Base-by-base conservation (phyloP, 352 stramenopile species). In the Blastocystis sp. region DNA sequence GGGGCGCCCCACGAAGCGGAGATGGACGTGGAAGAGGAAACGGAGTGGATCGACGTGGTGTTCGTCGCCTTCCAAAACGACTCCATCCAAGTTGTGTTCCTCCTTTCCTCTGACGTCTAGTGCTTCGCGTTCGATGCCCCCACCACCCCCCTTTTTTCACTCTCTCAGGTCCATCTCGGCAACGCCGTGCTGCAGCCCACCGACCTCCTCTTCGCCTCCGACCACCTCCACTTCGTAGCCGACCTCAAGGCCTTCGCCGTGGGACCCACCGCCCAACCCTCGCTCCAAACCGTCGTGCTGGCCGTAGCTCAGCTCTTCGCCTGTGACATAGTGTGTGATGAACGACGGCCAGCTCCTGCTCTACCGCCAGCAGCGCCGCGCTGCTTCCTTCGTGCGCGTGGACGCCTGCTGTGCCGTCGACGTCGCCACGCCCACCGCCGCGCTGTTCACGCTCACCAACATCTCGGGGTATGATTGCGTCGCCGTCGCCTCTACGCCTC, bases 61-160 rank as follows among this genome's bases (percentile, higher is more conserved):
- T 84, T 84, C 34, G 38, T 84, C n/a, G 57, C 45, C 24, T 84
- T 69, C 57, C 59, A 45, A 1, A 57, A 84, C 48, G 74, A 57
- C 48, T 57, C 48, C 48, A 14, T 57, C 14, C 48, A 57, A 14
- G 48, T 57, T 7, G 48, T 14, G 48, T 14, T 57, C 6, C 6
- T 7, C 48, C 6, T 57, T 7, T 7, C 14, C 6, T 57, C 6
- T 17, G 6, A 14, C 6, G 48, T 14, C 6, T 57, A 57, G 48
- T 57, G 48, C 48, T 57, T 57, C 48, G 48, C 6, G 48, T 57
- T 57, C 48, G 48, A 57, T 57, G 6, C 48, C 48, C 6, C 14
- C 6, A 57, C 6, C 19, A 68, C n/a, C 14, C 45, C 57, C 4
- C 34, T 84, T n/a, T 84, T 40, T 48, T 43, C n/a, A 38, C 69